Evolutionary conservation across 768 basidiomycete species (phyloP), one percentile per base, ranked within the genome.

Genomic region (Ramaria sp.): DNA sequence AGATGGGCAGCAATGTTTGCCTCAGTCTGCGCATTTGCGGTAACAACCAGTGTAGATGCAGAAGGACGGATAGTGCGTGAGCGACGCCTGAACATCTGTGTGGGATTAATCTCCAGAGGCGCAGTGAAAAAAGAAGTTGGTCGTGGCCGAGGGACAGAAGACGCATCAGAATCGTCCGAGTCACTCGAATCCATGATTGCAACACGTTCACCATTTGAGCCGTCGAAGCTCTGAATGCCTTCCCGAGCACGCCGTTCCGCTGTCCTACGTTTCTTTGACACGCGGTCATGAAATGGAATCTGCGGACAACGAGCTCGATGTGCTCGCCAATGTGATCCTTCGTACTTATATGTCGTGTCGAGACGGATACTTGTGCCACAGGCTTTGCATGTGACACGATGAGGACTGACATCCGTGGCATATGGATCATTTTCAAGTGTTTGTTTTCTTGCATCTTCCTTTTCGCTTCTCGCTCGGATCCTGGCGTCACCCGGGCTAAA

Each of bases 291-390:
- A 20, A 55, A 45, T 47, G 53, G 53, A 10, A 55, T 55, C 3
- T 28, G 53, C n/a, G 44, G 18, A 63, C 84, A 86, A 28, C 82
- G 73, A 38, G 71, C 70, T 30, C 78, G 72, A 61, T 86, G 84
- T 59, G 76, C 81, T 43, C 68, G 63, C 84, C 84, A 86, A 64
- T 86, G 83, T 61, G 76, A 77, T 28, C 74, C 72, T 60, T 86
- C 84, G 60, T 75, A 86, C 20, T 71, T 71, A 64, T 80, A 82
- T 67, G 85, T 85, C 30, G 71, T 65, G 15, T 83, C 85, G 25
- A 86, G 76, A 63, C 83, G 83, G 66, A 86, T 84, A 13, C 69
- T 67, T 27, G 61, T 66, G 36, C 72, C 70, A 65, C 84, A 86
- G 50, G 73, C 72, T 57, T 67, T 70, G 67, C 83, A 85, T 52